Conservation (phyloP, 176 grass and related monocot species). For the Rhynchospora tenuis region DNA sequence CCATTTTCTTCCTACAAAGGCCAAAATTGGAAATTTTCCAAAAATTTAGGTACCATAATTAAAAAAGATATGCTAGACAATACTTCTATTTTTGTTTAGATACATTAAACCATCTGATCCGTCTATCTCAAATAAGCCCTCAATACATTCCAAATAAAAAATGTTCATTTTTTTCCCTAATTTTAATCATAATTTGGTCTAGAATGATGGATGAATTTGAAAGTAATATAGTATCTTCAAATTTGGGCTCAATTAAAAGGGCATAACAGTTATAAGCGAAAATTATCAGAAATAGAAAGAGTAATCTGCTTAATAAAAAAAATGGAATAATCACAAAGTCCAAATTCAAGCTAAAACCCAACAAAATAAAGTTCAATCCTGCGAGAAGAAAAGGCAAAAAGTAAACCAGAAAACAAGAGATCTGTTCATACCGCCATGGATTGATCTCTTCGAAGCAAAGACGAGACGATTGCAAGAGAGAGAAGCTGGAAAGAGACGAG, state of each 20-base stretch:
- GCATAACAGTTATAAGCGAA: background rate
- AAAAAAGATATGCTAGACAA: background rate
- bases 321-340: background rate
- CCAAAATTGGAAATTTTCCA: background rate
- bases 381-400: background rate
- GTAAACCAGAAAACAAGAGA: background rate
- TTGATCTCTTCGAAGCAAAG: slow-evolving; percentile 23
- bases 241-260: background rate
- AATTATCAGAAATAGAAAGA: background rate
- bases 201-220: background rate
- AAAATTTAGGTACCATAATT: background rate
- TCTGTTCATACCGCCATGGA: slow-evolving; percentile 52
- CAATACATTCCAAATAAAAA: background rate
- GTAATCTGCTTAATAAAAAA: background rate
- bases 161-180: background rate
- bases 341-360: background rate
- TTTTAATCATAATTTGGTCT: background rate
- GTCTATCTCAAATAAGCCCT: background rate
- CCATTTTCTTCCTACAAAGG: slow-evolving; percentile 64
- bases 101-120: background rate
- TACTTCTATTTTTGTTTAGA: background rate
- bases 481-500: background rate
- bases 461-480: background rate
- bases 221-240: background rate
- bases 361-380: background rate